phyloP scores from a whole-genome alignment of 1,284 basidiomycete genomes.

The Trichosporon faecale region DNA sequence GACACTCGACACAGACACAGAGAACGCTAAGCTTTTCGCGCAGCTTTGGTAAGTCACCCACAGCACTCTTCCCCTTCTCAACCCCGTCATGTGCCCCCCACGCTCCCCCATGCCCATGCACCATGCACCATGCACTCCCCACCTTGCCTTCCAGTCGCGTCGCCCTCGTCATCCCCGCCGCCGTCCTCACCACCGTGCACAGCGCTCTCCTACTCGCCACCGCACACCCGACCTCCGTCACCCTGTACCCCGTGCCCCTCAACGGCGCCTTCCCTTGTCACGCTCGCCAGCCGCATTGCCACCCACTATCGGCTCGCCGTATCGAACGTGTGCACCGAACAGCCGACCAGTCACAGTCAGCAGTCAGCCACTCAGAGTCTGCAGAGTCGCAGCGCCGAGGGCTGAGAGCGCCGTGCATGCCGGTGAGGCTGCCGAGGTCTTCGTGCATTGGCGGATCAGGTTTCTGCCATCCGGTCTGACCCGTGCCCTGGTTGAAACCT shows the following conservation, averaged over 20 bases:
- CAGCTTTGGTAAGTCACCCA: not conserved
- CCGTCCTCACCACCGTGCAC: not conserved
- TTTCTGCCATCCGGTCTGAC: conserved; percentile 5
- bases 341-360: not conserved
- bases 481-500: not conserved
- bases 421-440: too few relatives aligned
- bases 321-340: not conserved
- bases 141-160: not conserved
- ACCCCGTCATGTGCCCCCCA: not conserved
- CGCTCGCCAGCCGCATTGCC: conserved; percentile 1
- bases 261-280: not conserved
- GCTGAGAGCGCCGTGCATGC: not conserved
- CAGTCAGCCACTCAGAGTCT: not conserved
- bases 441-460: not conserved
- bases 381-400: not conserved
- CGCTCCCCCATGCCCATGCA: not conserved
- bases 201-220: not conserved
- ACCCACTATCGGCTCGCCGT: not conserved
- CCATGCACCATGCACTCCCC: not conserved
- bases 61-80: not conserved
- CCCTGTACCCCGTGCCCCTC: not conserved
- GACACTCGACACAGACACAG: not conserved
- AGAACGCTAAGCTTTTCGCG: conserved; percentile 1
- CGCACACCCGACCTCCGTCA: not conserved
- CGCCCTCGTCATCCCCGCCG: not conserved